phyloP scores from a whole-genome alignment of 2,329 filamentous ascomycete species.

The Decorospora gaudefroyi region DNA sequence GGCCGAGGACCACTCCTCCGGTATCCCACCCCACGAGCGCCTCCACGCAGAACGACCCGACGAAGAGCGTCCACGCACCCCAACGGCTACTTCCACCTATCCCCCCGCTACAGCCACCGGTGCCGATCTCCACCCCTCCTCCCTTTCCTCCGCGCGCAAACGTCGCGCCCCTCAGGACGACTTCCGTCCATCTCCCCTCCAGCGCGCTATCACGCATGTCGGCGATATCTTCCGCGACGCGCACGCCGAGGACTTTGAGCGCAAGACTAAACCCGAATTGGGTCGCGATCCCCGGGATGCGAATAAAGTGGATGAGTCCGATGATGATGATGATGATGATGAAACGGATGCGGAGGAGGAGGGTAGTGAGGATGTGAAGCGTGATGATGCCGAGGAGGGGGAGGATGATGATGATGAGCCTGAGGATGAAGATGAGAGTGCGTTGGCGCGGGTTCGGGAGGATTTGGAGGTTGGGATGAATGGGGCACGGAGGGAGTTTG shows the following conservation, averaged over 20 bases:
- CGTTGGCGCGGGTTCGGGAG: slow-evolving; percentile 18
- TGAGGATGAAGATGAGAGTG: slow-evolving; percentile 21
- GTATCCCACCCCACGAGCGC: slow-evolving; percentile 7
- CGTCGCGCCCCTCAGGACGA: slow-evolving; percentile 28
- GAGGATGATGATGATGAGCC: slow-evolving; percentile 5
- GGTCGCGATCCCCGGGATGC: slow-evolving; percentile 36
- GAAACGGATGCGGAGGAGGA: slow-evolving; percentile 30
- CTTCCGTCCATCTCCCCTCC: slow-evolving; percentile 41
- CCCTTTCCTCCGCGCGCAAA: slow-evolving; percentile 17
- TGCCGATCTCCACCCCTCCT: slow-evolving; percentile 22
- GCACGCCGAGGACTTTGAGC: slow-evolving; percentile 90
- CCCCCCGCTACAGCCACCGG: slow-evolving; percentile 27
- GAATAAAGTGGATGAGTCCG: slow-evolving; percentile 40
- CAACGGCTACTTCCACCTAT: neutral
- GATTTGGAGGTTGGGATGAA: slow-evolving; percentile 20
- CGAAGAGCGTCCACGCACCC: slow-evolving; percentile 4
- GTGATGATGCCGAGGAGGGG: slow-evolving; percentile 8
- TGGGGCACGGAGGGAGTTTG: slow-evolving; percentile 6
- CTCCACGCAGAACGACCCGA: slow-evolving; percentile 42
- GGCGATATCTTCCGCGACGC: slow-evolving; percentile 77
- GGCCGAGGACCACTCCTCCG: slow-evolving; percentile 4
- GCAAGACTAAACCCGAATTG: slow-evolving; percentile 64
- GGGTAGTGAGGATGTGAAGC: slow-evolving; percentile 25
- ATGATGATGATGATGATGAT: slow-evolving; percentile 31
- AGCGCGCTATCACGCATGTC: slow-evolving; percentile 56